Conservation (phyloP, 1,284 basidiomycete genomes). For the Vanrija humicola region DNA sequence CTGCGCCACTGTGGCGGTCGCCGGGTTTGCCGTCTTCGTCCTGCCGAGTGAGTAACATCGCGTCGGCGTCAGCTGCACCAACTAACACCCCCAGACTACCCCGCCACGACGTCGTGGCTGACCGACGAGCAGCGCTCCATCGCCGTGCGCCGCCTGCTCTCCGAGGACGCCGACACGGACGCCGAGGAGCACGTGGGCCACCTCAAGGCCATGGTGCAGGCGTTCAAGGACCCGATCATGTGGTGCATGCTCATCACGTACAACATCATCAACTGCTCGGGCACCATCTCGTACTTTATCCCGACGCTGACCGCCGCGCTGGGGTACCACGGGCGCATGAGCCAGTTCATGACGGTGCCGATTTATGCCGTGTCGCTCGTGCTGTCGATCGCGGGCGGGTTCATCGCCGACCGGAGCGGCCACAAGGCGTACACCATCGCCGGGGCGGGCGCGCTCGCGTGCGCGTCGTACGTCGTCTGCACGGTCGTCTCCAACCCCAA, state of each 20-base stretch:
- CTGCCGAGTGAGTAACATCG: constrained; percentile 31
- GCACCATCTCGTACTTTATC: constrained; percentile 36
- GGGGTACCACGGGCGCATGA: constrained; percentile 26
- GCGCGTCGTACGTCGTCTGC: constrained; percentile 7
- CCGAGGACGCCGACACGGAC: constrained; percentile 16
- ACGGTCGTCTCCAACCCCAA: constrained; percentile 3
- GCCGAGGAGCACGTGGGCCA: constrained; percentile 20
- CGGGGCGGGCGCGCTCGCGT: constrained; percentile 10
- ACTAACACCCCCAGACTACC: constrained; percentile 23
- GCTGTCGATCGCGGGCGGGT: constrained; percentile 13
- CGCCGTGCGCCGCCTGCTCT: constrained; percentile 6
- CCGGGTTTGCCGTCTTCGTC: constrained; percentile 38
- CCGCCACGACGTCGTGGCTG: constrained; percentile 33
- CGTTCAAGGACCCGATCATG: constrained; percentile 30
- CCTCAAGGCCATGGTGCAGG: constrained; percentile 18
- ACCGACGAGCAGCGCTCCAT: constrained; percentile 19
- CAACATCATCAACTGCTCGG: constrained; percentile 18
- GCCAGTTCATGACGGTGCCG: constrained; percentile 34
- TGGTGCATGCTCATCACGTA: constrained; percentile 21
- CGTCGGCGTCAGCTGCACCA: constrained; percentile 19
- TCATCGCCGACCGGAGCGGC: constrained; percentile 20
- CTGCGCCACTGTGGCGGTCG: constrained; percentile 34
- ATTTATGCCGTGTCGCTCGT: constrained; percentile 21
- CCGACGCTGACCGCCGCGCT: constrained; percentile 26
- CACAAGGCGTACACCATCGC: constrained; percentile 15